Evolutionary conservation across 441 rosid genomes (phyloP).

Genomic region (Gossypium gossypioides): DNA sequence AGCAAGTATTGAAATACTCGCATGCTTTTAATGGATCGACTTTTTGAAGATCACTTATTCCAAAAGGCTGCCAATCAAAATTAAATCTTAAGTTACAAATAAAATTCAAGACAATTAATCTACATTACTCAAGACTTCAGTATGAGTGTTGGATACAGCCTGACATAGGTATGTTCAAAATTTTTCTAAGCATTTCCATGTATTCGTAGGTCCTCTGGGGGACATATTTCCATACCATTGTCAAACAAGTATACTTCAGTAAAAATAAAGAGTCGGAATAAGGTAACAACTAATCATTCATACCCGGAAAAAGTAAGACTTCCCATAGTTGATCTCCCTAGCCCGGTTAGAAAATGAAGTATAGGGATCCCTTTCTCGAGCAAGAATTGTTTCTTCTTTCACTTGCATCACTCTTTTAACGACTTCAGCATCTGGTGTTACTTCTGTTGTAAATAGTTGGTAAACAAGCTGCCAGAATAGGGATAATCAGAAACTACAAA

Average conservation of each 20-base stretch:
- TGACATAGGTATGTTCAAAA: background rate
- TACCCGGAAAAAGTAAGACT: slow-evolving; percentile 84
- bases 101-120: slow-evolving; percentile 2
- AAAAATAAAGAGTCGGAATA: background rate
- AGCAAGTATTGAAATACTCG: slow-evolving; percentile 75
- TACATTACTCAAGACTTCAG: background rate
- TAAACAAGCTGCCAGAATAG: slow-evolving; percentile 20
- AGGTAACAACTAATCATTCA: slow-evolving; percentile 10
- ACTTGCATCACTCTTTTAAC: slow-evolving; percentile 85
- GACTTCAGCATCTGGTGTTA: slow-evolving; percentile 83
- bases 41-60: slow-evolving; percentile 54
- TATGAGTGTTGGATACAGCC: background rate
- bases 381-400: slow-evolving; percentile 84
- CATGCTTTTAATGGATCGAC: slow-evolving; percentile 83
- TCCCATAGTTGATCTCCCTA: slow-evolving; percentile 84
- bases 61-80: slow-evolving; percentile 57
- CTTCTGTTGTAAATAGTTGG: slow-evolving; percentile 65
- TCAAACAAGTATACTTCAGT: background rate
- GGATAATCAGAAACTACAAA: slow-evolving; percentile 3
- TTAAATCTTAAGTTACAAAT: slow-evolving; percentile 7
- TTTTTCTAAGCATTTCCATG: background rate
- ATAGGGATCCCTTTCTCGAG: slow-evolving; percentile 89
- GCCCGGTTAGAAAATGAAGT: slow-evolving; percentile 75
- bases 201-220: background rate
- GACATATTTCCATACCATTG: background rate